Conservation (phyloP, 257 asterid genomes). For the Nicotiana noctiflora region DNA sequence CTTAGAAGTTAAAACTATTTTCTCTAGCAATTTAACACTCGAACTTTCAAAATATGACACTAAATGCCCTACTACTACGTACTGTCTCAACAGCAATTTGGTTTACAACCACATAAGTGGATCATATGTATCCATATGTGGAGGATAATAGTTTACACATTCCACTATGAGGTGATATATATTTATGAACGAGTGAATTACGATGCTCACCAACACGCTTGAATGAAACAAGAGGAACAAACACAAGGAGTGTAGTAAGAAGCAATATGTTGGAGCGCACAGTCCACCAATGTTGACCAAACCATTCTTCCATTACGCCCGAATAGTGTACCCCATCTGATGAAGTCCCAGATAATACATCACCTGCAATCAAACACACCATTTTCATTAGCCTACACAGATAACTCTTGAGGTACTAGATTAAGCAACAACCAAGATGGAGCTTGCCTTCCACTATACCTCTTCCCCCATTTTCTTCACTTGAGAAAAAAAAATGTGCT, state of each 20-base stretch:
- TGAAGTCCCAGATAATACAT: slow-evolving; percentile 74
- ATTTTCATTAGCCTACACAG: not conserved
- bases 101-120: not conserved
- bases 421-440: not conserved
- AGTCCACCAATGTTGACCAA: slow-evolving; percentile 85
- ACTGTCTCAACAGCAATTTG: not conserved
- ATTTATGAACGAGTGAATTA: no score
- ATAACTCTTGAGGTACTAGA: not conserved
- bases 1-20: not conserved
- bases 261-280: slow-evolving; percentile 54
- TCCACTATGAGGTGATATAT: not conserved
- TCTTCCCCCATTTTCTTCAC: not conserved
- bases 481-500: not conserved
- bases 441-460: not conserved
- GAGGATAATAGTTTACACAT: not conserved
- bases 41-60: not conserved
- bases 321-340: slow-evolving; percentile 76
- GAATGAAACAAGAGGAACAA: slow-evolving; percentile 66
- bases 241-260: slow-evolving; percentile 53
- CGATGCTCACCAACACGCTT: slow-evolving; percentile 69
- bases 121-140: no score
- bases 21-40: not conserved
- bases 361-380: slow-evolving; percentile 48
- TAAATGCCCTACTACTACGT: not conserved
- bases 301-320: slow-evolving; percentile 89